Base-by-base conservation (phyloP, 148 eudicot genomes). In the Camellia sinensis region DNA sequence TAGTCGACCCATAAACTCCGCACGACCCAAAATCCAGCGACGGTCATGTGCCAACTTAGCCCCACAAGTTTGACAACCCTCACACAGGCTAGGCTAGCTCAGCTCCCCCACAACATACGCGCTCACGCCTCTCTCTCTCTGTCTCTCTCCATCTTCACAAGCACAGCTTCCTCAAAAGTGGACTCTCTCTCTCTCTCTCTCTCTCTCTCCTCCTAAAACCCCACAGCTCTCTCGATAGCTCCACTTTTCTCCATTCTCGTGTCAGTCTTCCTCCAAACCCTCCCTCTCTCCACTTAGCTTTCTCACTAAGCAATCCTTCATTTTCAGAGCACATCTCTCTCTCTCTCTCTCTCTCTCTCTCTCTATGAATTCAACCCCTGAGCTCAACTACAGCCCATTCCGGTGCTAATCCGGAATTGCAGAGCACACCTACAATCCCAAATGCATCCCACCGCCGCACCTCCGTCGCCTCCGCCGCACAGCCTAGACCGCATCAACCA, bases 401-500 rank as follows among this genome's bases (percentile, higher is more conserved):
- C n/a, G 14, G 46, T 17, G 59, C 48, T 12, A 29, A 10, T 12
- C 41, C 61, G 59, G 29, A 29, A 6, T 11, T 7, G 63, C 63
- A 14, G 52, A 29, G 21, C 29, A 57, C 15, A n/a, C 4, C 67
- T 6, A 10, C 1, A 5, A 18, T n/a, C 57, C 56, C 74, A 57
- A 81, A 86, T 86, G 88, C 84, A 77, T 83, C 74, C 88, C 67
- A 0, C 86, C 84, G 74, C 81, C 82, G 66, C 76, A 73, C 37
- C 41, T 5, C 74, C 80, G 21, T 81, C 83, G 37, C 80, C 86
- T 60, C 81, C 89, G 22, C 41, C 80, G 17, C 82, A 83, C 37
- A 85, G 83, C 59, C 85, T 87, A 0, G 78, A 78, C 80, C 81
- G 77, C 18, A 80, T 85, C 46, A 77, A 54, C 60, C 54, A 56